Evolutionary conservation across 1,284 basidiomycete genomes (phyloP), one percentile per base, ranked within the genome.

Genomic region (Papiliotrema laurentii): DNA sequence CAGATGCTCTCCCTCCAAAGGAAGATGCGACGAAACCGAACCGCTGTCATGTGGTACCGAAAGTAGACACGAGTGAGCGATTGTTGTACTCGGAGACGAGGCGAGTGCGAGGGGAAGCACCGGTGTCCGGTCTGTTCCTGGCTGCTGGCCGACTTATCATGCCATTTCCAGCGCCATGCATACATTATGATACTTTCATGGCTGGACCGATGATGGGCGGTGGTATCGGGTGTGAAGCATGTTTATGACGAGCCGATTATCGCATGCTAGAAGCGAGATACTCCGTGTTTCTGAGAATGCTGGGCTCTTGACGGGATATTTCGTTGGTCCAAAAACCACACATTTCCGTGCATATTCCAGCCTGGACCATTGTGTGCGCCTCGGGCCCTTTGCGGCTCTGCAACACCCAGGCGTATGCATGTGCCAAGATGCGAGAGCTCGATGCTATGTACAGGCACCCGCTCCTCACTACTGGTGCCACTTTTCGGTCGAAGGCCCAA

Each of bases 21-120:
- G 59, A 98, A 98, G 81, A 97, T 97, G 87, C 79, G 93, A 65
- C 81, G 87, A 66, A 88, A 82, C 76, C 80, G 94, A 67, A 89
- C 90, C 78, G 83, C 85, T 50, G 87, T 93, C 7, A 78, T 91
- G 42, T 98, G 96, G 94, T 96, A 69, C 74, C 60, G 73, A 54
- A 66, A 59, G 60, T 75, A 47, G 49, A 45, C 9, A 4, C 6
- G 30, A 19, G 25, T 11, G n/a, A 36, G 34, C 7, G 18, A 11
- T 19, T 19, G 13, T 5, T 19, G 43, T 28, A 19, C 28, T 42
- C n/a, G n/a, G n/a, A n/a, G n/a, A n/a, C n/a, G n/a, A n/a, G n/a
- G n/a, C n/a, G n/a, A 22, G 26, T 33, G n/a, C 16, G 45, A 25
- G 33, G 33, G 22, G 31, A 33, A 31, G n/a, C n/a, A n/a, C n/a